Percentiles rank a stretch among this genome's conserved stretches.
Evolutionary conservation across 1,284 basidiomycete species (phyloP).

Genomic region (Trichosporon ovoides): DNA sequence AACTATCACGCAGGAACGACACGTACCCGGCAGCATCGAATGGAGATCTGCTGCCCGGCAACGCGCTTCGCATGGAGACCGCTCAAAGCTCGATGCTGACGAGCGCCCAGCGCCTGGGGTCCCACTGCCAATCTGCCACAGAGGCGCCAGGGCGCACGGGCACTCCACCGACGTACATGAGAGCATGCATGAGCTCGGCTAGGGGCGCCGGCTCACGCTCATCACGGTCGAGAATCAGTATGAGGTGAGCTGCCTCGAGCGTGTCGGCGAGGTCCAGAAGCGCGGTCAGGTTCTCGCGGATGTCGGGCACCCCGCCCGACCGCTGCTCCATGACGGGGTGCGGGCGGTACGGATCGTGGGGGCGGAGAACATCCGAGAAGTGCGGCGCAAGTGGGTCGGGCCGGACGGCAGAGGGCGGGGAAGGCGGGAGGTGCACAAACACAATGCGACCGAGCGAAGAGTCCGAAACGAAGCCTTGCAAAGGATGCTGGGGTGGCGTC

Average conservation of each 20-base stretch:
- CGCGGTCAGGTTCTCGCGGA: slow-evolving; percentile 44
- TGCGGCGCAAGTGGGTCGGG: slow-evolving; percentile 35
- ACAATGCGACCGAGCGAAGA: slow-evolving; percentile 30
- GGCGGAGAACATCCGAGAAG: slow-evolving; percentile 43
- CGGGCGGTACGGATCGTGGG: slow-evolving; percentile 36
- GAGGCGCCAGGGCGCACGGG: slow-evolving; percentile 36
- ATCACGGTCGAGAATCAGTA: slow-evolving; percentile 42
- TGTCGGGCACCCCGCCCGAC: slow-evolving; percentile 30
- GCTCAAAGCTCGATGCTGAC: slow-evolving; percentile 45
- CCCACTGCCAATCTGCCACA: slow-evolving; percentile 45
- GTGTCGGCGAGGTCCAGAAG: slow-evolving; percentile 46
- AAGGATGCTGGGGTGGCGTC: slow-evolving; percentile 37
- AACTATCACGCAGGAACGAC: too few relatives aligned
- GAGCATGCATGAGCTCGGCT: slow-evolving; percentile 42
- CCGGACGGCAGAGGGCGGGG: slow-evolving; percentile 15
- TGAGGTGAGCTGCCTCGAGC: slow-evolving; percentile 36
- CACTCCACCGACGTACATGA: slow-evolving; percentile 47
- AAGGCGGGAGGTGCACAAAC: slow-evolving; percentile 41
- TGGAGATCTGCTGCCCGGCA: too few relatives aligned
- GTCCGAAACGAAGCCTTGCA: slow-evolving; percentile 40
- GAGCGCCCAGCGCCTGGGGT: slow-evolving; percentile 43
- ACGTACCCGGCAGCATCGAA: too few relatives aligned
- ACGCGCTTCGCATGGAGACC: too few relatives aligned
- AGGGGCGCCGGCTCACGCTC: slow-evolving; percentile 40
- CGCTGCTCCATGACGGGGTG: slow-evolving; percentile 28